Base-by-base conservation (phyloP, 441 rosid genomes). In the Adansonia gregorii region DNA sequence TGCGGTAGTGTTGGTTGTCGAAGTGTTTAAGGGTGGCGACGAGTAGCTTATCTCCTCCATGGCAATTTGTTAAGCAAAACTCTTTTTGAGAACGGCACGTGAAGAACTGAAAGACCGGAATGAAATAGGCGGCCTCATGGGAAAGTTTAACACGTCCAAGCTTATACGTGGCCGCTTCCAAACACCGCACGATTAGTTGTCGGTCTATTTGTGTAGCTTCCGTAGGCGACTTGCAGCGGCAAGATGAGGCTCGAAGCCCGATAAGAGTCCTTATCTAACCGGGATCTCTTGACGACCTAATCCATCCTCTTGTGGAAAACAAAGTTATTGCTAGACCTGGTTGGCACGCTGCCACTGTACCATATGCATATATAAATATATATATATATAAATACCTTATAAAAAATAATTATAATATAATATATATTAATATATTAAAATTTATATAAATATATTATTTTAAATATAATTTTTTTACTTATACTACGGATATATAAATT, bases 31-130 rank as follows among this genome's bases (percentile, higher is more conserved):
- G 11, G 60, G 77, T 31, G 72, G 52, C 51, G 78, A 75, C 51
- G 78, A 75, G 19, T 54, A 4, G 64, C 52, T 75, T 22, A 75
- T 64, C 59, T 19, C 78, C 12, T 75, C 61, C 68, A 46, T 64
- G 27, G 20, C 15, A 14, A 19, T n/a, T 27, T n/a, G 1, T 51
- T 31, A 9, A 14, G 7, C 56, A 11, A 64, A 49, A 49, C 39
- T 39, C 52, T 46, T 1, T 56, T 52, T 5, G 49, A n/a, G 48
- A 31, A 52, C 61, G 9, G 74, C 48, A 54, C 4, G 14, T 52
- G 12, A 8, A 51, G 8, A 71, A n/a, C 45, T 54, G 46, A 71
- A 71, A 48, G 35, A 27, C 35, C 35, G 35, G 35, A 27, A 27
- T 27, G 35, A 27, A 27, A 27, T 27, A 70, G 71, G 52, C 52